Evolutionary conservation across 805 yeast genomes (phyloP).

Genomic region (Sugiyamaella mastotermitis): DNA sequence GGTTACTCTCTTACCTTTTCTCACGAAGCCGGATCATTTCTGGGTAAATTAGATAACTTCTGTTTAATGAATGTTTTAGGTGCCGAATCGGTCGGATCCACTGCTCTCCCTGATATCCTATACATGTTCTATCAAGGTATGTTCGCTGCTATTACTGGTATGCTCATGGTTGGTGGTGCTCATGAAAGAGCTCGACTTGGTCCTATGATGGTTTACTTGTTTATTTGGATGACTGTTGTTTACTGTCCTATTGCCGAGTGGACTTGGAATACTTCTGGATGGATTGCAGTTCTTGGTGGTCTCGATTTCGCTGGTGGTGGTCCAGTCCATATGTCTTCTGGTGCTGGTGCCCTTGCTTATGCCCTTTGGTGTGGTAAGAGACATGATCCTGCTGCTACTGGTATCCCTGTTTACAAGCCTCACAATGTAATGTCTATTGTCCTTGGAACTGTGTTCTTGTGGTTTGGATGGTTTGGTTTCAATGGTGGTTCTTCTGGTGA

Average conservation of each 20-base stretch:
- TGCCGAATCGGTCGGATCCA: conserved; percentile 55
- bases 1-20: conserved; percentile 89
- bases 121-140: conserved; percentile 91
- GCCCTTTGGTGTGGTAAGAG: conserved; percentile 91
- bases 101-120: conserved; percentile 79
- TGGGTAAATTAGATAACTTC: conserved; percentile 79
- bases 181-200: conserved; percentile 95
- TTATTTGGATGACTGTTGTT: conserved; percentile 91
- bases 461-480: conserved; percentile 99
- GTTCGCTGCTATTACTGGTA: conserved; percentile 93
- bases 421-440: conserved; percentile 89
- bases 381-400: conserved; percentile 61
- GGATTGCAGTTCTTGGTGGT: conserved; percentile 77
- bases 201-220: conserved; percentile 93
- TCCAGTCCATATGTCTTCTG: conserved; percentile 93
- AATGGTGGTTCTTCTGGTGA: conserved; percentile 98
- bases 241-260: conserved; percentile 95
- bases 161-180: conserved; percentile 95
- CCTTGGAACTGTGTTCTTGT: conserved; percentile 85
- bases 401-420: conserved; percentile 86
- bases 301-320: conserved; percentile 99
- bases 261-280: conserved; percentile 95
- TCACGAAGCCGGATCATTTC: conserved; percentile 58
- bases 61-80: conserved; percentile 79
- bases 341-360: conserved; percentile 91